A percentile compares a stretch with the other conserved stretches of the same genome.
phyloP scores from a whole-genome alignment of 1,284 basidiomycete species.

The Apiotrichum siamense region DNA sequence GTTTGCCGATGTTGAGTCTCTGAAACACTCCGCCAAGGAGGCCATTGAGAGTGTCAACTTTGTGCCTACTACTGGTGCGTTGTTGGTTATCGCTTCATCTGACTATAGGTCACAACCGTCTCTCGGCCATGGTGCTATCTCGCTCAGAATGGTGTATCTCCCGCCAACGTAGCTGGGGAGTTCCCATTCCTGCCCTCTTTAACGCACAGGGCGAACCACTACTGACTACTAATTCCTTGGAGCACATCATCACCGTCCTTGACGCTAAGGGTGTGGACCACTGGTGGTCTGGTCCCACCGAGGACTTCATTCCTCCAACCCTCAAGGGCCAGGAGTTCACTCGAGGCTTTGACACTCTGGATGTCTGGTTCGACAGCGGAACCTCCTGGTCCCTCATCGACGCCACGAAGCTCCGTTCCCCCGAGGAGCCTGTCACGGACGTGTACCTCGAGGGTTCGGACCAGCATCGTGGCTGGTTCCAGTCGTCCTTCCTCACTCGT shows the following conservation, averaged over 20 bases:
- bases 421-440: slow-evolving; percentile 60
- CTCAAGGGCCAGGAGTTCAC: slow-evolving; percentile 53
- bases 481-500: slow-evolving; percentile 84
- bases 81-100: neutral
- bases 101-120: slow-evolving; percentile 65
- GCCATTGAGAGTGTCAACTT: slow-evolving; percentile 72
- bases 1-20: slow-evolving; percentile 85
- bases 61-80: slow-evolving; percentile 67
- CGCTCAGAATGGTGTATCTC: slow-evolving; percentile 99
- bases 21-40: slow-evolving; percentile 69
- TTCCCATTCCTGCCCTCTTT: slow-evolving; percentile 88
- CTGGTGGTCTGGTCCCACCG: slow-evolving; percentile 87
- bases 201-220: slow-evolving; percentile 62
- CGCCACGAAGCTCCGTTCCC: slow-evolving; percentile 18
- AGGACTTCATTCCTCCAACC: slow-evolving; percentile 69
- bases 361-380: slow-evolving; percentile 99
- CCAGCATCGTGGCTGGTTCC: slow-evolving; percentile 99
- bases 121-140: slow-evolving; percentile 75
- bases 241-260: slow-evolving; percentile 72
- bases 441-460: slow-evolving; percentile 94
- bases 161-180: slow-evolving; percentile 94
- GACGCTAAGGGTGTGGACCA: slow-evolving; percentile 66
- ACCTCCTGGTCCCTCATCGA: slow-evolving; percentile 82
- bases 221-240: slow-evolving; percentile 62
- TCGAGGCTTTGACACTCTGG: slow-evolving; percentile 90